phyloP scores from a whole-genome alignment of 176 grass and related monocot species.

The Ampelocalamus luodianensis region DNA sequence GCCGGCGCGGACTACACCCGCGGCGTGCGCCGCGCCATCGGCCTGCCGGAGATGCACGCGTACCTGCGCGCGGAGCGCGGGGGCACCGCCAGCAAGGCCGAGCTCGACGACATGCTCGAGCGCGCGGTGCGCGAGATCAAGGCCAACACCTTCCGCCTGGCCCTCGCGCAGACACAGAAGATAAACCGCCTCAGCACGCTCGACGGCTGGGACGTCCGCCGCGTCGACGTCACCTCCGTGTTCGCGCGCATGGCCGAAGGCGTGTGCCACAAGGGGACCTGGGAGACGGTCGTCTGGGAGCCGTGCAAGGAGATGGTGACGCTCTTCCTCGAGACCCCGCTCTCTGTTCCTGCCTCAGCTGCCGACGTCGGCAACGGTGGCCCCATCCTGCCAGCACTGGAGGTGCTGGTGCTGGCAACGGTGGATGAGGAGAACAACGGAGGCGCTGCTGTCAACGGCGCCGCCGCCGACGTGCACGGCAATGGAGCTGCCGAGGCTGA shows the following conservation, averaged over 20 bases:
- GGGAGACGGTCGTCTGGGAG: conserved; percentile 1
- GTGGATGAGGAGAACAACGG: neutral
- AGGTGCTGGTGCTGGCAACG: neutral
- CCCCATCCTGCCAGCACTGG: neutral
- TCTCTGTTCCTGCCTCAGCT: neutral
- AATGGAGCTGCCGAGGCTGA: neutral
- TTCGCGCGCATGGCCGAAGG: conserved; percentile 23
- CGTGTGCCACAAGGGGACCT: neutral
- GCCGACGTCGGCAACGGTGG: neutral
- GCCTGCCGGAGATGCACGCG: conserved; percentile 61
- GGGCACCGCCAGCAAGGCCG: conserved; percentile 10
- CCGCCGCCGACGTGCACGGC: neutral
- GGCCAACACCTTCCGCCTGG: conserved; percentile 59
- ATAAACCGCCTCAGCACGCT: conserved; percentile 48
- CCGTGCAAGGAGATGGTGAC: conserved; percentile 19
- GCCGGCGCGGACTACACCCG: conserved; percentile 57
- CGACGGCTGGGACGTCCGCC: conserved; percentile 53
- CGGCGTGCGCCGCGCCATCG: conserved; percentile 61
- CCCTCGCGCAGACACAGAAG: conserved; percentile 56
- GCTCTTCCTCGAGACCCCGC: neutral
- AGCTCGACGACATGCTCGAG: conserved; percentile 16
- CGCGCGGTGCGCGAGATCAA: conserved; percentile 58
- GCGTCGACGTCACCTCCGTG: conserved; percentile 54
- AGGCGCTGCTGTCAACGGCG: neutral
- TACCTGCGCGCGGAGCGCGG: conserved; percentile 55